These are phyloP conservation scores for Beta vulgaris DNA, from an alignment of 148 eudicot genomes.

Conservation along the genomic window DNA sequence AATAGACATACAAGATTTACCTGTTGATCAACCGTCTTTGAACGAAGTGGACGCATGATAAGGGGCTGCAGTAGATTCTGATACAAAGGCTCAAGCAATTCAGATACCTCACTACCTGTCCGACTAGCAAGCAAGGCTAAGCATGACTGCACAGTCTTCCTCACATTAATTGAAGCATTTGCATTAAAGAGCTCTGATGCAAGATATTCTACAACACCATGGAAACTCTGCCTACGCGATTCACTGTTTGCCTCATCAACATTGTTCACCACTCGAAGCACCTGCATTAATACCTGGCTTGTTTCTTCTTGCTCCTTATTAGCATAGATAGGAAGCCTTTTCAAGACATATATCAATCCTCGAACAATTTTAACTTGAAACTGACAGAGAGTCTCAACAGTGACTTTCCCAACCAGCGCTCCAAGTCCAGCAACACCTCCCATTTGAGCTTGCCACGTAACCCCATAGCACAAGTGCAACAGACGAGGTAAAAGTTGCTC, in stretches of 20 bases:
- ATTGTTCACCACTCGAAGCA: slow-evolving; percentile 96
- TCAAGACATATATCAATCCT: slow-evolving; percentile 84
- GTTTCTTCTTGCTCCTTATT: slow-evolving; percentile 95
- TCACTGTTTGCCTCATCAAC: slow-evolving; percentile 96
- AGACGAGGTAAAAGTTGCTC: slow-evolving; percentile 95
- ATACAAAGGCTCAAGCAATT: slow-evolving; percentile 91
- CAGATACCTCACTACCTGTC: slow-evolving; percentile 97
- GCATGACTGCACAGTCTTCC: slow-evolving; percentile 93
- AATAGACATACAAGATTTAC: slow-evolving; percentile 33
- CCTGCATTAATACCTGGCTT: slow-evolving; percentile 89
- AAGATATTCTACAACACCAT: slow-evolving; percentile 89
- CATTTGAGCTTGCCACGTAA: slow-evolving; percentile 93
- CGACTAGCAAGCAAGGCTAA: slow-evolving; percentile 96
- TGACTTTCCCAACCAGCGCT: slow-evolving; percentile 91
- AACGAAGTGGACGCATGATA: slow-evolving; percentile 75
- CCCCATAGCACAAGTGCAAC: slow-evolving; percentile 89
- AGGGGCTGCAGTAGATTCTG: slow-evolving; percentile 94
- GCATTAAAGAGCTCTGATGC: slow-evolving; percentile 88
- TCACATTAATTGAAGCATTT: slow-evolving; percentile 72
- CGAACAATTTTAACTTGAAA: slow-evolving; percentile 84
- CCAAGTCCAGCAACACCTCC: slow-evolving; percentile 98
- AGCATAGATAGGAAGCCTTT: slow-evolving; percentile 90
- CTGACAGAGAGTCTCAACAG: slow-evolving; percentile 76
- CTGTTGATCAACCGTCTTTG: slow-evolving; percentile 97
- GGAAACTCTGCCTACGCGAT: slow-evolving; percentile 85